Conservation (phyloP, 345 rosid species). For the Kandelia obovata region DNA sequence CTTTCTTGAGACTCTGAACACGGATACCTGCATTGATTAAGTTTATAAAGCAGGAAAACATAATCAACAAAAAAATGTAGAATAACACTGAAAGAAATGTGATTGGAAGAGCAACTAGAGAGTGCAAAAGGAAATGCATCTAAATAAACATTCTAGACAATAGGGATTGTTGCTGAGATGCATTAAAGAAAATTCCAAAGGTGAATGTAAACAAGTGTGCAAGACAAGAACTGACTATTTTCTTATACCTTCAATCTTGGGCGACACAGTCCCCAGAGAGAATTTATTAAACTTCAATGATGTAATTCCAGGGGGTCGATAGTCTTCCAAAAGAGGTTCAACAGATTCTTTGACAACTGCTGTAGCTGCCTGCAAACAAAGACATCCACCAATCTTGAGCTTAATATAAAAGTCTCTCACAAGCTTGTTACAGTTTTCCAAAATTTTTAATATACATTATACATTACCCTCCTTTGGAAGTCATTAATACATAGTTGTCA, state of each 20-base stretch:
- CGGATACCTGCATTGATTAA: conserved; percentile 71
- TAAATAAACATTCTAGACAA: too few relatives aligned
- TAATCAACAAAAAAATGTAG: background rate
- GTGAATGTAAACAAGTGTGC: background rate
- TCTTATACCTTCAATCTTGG: conserved; percentile 89
- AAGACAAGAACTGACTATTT: conserved; percentile 3
- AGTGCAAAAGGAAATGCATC: too few relatives aligned
- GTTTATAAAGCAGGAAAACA: conserved; percentile 11
- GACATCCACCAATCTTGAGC: conserved; percentile 19
- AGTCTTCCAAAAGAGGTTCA: conserved; percentile 93
- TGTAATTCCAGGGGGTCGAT: conserved; percentile 94
- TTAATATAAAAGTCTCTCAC: conserved; percentile 2
- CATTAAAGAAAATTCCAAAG: too few relatives aligned
- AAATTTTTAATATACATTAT: background rate
- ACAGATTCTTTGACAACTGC: conserved; percentile 89
- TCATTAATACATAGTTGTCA: too few relatives aligned
- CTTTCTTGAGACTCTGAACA: conserved; percentile 93
- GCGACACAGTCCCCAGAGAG: conserved; percentile 91
- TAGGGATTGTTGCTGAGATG: too few relatives aligned
- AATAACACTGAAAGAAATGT: background rate
- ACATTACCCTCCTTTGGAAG: background rate
- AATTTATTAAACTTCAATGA: conserved; percentile 83
- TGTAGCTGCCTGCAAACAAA: conserved; percentile 75
- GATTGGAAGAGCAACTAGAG: background rate
- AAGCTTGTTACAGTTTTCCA: background rate